Evolutionary conservation across 352 stramenopile species (phyloP).

Genomic region (Globisporangium alternatum): DNA sequence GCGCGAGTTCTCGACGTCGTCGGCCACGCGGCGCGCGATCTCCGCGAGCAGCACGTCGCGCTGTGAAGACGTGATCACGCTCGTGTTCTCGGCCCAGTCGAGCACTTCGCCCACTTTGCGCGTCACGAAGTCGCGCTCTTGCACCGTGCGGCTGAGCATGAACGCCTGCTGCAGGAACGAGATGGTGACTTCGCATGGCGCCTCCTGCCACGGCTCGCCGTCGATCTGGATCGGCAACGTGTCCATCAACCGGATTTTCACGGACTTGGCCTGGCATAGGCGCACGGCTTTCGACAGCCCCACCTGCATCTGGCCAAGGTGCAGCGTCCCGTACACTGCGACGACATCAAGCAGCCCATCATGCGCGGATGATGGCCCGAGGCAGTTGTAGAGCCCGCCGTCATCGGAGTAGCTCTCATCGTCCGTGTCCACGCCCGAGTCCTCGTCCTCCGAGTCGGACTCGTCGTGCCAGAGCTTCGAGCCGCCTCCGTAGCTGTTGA

Average conservation of each 20-base stretch:
- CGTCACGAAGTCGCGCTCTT: slow-evolving; percentile 77
- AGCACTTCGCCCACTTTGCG: slow-evolving; percentile 78
- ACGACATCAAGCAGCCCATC: slow-evolving; percentile 93
- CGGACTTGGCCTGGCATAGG: slow-evolving; percentile 65
- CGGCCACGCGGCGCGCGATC: slow-evolving; percentile 62
- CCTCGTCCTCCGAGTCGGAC: slow-evolving; percentile 49
- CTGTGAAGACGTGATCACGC: slow-evolving; percentile 66
- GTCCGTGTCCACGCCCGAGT: slow-evolving; percentile 39
- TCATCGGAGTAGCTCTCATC: slow-evolving; percentile 33
- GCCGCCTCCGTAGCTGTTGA: slow-evolving; percentile 86
- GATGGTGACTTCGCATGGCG: slow-evolving; percentile 76
- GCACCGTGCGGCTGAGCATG: slow-evolving; percentile 76
- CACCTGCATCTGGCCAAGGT: slow-evolving; percentile 94
- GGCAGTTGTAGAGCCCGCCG: slow-evolving; percentile 19
- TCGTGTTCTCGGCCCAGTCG: slow-evolving; percentile 78
- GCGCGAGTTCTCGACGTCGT: slow-evolving; percentile 29
- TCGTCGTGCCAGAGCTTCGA: slow-evolving; percentile 87
- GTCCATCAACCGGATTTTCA: slow-evolving; percentile 58
- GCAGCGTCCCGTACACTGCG: slow-evolving; percentile 90
- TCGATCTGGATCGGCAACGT: slow-evolving; percentile 91
- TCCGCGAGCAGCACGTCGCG: slow-evolving; percentile 70
- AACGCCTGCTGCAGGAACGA: slow-evolving; percentile 80
- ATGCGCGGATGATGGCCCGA: slow-evolving; percentile 73
- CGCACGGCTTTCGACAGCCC: slow-evolving; percentile 77
- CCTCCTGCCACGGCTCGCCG: slow-evolving; percentile 93